Evolutionary conservation across 768 basidiomycete genomes (phyloP).

Genomic region (Lanmaoa rubissima): DNA sequence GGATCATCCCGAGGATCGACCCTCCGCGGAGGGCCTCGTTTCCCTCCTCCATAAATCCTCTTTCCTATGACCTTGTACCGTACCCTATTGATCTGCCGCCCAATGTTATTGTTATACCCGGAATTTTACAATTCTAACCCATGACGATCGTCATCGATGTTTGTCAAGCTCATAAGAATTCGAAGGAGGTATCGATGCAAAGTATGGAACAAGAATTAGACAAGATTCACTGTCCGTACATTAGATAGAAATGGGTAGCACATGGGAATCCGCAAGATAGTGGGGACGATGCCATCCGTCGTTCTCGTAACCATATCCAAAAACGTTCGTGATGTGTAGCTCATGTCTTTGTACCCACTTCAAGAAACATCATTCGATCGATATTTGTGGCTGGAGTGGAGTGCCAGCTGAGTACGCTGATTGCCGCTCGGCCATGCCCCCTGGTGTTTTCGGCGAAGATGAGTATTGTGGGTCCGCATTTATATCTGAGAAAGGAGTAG

Average conservation of each 20-base stretch:
- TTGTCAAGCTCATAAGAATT: neutral
- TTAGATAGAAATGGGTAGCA: constrained; percentile 16
- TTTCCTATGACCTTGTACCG: neutral
- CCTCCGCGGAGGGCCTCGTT: constrained; percentile 6
- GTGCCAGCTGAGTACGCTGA: constrained; percentile 43
- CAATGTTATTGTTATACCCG: neutral
- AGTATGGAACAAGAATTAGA: constrained; percentile 19
- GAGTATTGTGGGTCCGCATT: constrained; percentile 45
- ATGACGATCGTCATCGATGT: neutral
- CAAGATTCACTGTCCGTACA: constrained; percentile 12
- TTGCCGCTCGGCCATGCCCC: constrained; percentile 46
- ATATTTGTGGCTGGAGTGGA: constrained; percentile 62
- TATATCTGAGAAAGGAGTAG: constrained; percentile 41
- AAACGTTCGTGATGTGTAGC: neutral
- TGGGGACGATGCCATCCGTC: neutral
- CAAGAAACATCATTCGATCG: constrained; percentile 58
- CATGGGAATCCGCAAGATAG: constrained; percentile 7
- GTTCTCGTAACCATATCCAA: constrained; percentile 3
- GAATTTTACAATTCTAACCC: neutral
- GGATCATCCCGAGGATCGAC: constrained; percentile 8
- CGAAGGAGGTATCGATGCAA: constrained; percentile 5
- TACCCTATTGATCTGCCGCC: neutral
- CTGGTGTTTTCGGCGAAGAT: constrained; percentile 37
- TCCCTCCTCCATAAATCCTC: neutral
- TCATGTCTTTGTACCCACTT: neutral